phyloP scores from a whole-genome alignment of 176 grass and related monocot genomes.

The Cenchrus purpureus region DNA sequence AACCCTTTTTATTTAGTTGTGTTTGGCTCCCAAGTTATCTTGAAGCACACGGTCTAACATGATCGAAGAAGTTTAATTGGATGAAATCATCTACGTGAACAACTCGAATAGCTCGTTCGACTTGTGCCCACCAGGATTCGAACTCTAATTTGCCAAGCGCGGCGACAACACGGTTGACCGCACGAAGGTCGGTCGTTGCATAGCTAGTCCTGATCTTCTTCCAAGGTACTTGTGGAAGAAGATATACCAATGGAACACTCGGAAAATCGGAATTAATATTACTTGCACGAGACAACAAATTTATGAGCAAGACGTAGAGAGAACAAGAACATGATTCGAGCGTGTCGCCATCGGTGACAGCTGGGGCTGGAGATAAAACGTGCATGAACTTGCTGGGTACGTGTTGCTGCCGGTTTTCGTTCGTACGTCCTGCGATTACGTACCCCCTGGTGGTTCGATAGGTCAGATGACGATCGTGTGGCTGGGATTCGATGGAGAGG shows the following conservation, averaged over 20 bases:
- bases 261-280: background rate
- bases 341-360: slow-evolving; percentile 37
- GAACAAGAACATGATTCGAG: background rate
- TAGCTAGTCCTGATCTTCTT: background rate
- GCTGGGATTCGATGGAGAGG: background rate
- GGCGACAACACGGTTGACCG: background rate
- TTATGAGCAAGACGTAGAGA: background rate
- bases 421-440: background rate
- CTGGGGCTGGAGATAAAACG: slow-evolving; percentile 41
- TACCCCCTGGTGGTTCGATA: background rate
- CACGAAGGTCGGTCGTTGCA: background rate
- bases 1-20: background rate
- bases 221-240: background rate
- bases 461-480: background rate
- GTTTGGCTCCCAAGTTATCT: background rate
- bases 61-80: no score
- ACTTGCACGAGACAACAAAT: slow-evolving; percentile 28
- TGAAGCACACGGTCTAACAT: background rate
- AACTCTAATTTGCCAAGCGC: background rate
- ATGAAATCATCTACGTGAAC: background rate
- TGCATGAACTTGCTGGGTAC: slow-evolving; percentile 4
- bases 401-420: background rate
- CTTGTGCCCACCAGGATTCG: background rate
- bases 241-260: background rate
- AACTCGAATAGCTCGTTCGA: background rate